Evolutionary conservation across 768 basidiomycete species (phyloP), one percentile per base, ranked within the genome.

Genomic region (Phylloporus scabripes): DNA sequence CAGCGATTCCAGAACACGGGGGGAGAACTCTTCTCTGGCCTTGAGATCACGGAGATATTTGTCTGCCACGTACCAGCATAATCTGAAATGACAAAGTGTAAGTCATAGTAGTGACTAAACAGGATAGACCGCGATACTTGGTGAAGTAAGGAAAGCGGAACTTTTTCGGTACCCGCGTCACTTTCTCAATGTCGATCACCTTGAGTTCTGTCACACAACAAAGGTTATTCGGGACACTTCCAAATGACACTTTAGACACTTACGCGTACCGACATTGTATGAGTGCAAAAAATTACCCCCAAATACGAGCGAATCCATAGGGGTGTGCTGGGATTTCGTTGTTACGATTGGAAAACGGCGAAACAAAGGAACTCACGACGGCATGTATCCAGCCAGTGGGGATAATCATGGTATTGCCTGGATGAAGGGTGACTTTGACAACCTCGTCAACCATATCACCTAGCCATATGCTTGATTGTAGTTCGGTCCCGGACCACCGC

Each of bases 381-480:
- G 92, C 92, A 63, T 99, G 95, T 51, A 98, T 97, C 88, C 95
- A 99, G 0, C 95, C 95, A 1, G 92, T 85, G 1, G 95, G 92
- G 46, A 96, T 94, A 42, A 94, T 89, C 85, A 93, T 88, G 4
- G 90, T 93, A 56, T 92, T 90, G 7, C 90, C 91, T 21, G 77
- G 73, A 18, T 72, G 69, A 48, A 94, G 68, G 53, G 85, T 83
- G 9, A 94, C 84, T 63, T 87, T 93, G 62, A 81, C 80, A 7
- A 99, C 96, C 55, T 91, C 87, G 55, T 96, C 92, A 9, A 84
- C 88, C 79, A 90, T 74, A 60, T 94, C 91, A 5, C 95, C 96
- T 5, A 98, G 74, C 94, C 95, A 99, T 8, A 82, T 78, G 52
- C 79, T 80, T 47, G 83, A 83, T 63, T 99, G 95, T 34, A 86